Evolutionary conservation across 768 basidiomycete species (phyloP), one percentile per base, ranked within the genome.

Genomic region (Leucocoprinus leucothites): DNA sequence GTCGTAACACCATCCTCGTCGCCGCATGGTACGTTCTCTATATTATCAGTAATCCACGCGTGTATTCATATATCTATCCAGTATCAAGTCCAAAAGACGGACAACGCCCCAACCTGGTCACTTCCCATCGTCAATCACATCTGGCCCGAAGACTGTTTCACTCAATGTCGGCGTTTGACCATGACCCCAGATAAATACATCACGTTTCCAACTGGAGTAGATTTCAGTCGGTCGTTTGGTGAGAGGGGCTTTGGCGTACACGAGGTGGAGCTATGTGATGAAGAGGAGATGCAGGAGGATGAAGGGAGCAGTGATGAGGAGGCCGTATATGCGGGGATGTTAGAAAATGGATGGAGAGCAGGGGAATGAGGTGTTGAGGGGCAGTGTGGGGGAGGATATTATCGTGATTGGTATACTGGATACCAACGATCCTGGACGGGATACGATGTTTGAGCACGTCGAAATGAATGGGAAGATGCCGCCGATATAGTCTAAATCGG

Each of bases 121-220:
- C 88, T 95, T 58, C 87, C 91, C 0, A 76, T 94, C 54, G 87
- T 95, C 9, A 96, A 94, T 61, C 94, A 98, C 61, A 78, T 80
- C 0, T 97, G 92, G 92, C 75, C 96, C 2, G 94, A 97, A 64
- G 91, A 94, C 58, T 95, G 91, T 65, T 89, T 94, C 64, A 70
- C 83, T 19, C 77, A 84, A 49, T 97, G 94, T 94, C 78, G 80
- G 45, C 76, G 78, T 31, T 72, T 90, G 55, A 85, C 85, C 0
- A 77, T 82, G 11, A 85, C 80, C 1, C 67, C 76, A 16, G 81
- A 84, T 48, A 86, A 85, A 54, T 93, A 92, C 68, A 81, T 85
- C 57, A 63, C 75, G 24, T 92, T 88, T 59, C 85, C 89, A 0
- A 74, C 77, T 0, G 85, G 85, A 9, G 68, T 89, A 40, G 85